These are phyloP conservation scores for Pezicula radicicola DNA, from an alignment of 2,329 filamentous ascomycete genomes.

Conservation along the genomic window DNA sequence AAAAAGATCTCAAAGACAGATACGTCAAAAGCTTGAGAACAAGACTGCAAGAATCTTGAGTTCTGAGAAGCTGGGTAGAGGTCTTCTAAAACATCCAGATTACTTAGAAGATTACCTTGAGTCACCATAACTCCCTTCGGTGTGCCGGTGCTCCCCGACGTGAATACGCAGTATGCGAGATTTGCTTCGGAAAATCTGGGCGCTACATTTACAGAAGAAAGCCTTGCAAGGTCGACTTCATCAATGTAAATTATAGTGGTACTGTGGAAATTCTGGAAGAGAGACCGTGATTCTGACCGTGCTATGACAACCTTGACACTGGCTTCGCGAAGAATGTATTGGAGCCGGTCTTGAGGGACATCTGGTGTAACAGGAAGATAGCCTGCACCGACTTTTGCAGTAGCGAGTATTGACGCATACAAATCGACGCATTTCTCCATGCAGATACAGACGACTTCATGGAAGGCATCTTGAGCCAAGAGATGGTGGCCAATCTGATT, in stretches of 20 bases:
- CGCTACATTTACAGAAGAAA: conserved; percentile 15
- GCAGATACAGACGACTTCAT: conserved; percentile 66
- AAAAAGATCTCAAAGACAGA: conserved; percentile 92
- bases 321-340: conserved; percentile 61
- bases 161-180: conserved; percentile 77
- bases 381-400: conserved; percentile 71
- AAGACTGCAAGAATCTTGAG: conserved; percentile 70
- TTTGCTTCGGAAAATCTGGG: conserved; percentile 11
- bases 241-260: conserved; percentile 26
- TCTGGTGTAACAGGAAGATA: conserved; percentile 77
- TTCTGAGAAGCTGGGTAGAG: conserved; percentile 57
- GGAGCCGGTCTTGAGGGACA: conserved; percentile 60
- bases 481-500: conserved; percentile 63
- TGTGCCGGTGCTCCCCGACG: conserved; percentile 73
- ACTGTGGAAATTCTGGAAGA: conserved; percentile 13
- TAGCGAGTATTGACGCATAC: conserved; percentile 72
- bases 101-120: conserved; percentile 72
- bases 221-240: conserved; percentile 16
- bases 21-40: conserved; percentile 82
- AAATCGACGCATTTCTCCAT: conserved; percentile 74
- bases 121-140: conserved; percentile 81
- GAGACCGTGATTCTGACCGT: conserved; percentile 23
- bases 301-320: conserved; percentile 45
- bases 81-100: conserved; percentile 62
- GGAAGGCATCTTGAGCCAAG: conserved; percentile 37